These are phyloP conservation scores for Craterostigma plantagineum DNA, from an alignment of 257 asterid species.

Conservation along the genomic window DNA sequence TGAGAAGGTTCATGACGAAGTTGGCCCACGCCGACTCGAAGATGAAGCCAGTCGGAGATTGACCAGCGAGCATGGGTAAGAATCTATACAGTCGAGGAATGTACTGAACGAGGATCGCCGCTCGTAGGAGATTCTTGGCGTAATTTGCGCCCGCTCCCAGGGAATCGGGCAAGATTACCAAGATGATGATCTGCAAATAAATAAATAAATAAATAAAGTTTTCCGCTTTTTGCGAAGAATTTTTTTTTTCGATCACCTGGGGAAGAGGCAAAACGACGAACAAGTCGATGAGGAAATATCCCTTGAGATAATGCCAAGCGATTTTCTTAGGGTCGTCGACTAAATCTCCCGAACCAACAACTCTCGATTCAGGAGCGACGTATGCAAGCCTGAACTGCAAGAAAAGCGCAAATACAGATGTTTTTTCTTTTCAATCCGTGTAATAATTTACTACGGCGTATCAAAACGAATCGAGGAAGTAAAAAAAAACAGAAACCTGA, in stretches of 20 bases:
- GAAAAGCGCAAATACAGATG: not conserved
- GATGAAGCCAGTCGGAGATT: slow-evolving; percentile 55
- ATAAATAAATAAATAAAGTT: not conserved
- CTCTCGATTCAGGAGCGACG: slow-evolving; percentile 73
- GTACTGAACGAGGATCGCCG: slow-evolving; percentile 53
- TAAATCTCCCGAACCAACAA: slow-evolving; percentile 74
- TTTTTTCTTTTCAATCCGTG: no score
- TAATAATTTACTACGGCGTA: not conserved
- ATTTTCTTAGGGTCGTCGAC: slow-evolving; percentile 60
- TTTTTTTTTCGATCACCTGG: slow-evolving; percentile 26
- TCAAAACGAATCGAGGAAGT: no score
- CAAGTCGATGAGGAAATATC: slow-evolving; percentile 44
- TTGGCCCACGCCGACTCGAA: slow-evolving; percentile 86
- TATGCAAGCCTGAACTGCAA: slow-evolving; percentile 85
- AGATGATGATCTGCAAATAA: slow-evolving; percentile 40
- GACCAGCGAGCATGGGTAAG: slow-evolving; percentile 59
- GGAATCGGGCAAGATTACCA: slow-evolving; percentile 32
- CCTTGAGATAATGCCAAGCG: slow-evolving; percentile 44
- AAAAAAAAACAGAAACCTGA: slow-evolving; percentile 40
- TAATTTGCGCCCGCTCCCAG: slow-evolving; percentile 43
- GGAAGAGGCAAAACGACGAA: slow-evolving; percentile 68
- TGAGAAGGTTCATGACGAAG: slow-evolving; percentile 58
- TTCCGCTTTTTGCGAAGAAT: no score
- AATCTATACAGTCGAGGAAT: slow-evolving; percentile 61
- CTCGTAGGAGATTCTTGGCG: slow-evolving; percentile 46